phyloP scores from a whole-genome alignment of 495 filamentous ascomycete genomes.

The Podospora conica region DNA sequence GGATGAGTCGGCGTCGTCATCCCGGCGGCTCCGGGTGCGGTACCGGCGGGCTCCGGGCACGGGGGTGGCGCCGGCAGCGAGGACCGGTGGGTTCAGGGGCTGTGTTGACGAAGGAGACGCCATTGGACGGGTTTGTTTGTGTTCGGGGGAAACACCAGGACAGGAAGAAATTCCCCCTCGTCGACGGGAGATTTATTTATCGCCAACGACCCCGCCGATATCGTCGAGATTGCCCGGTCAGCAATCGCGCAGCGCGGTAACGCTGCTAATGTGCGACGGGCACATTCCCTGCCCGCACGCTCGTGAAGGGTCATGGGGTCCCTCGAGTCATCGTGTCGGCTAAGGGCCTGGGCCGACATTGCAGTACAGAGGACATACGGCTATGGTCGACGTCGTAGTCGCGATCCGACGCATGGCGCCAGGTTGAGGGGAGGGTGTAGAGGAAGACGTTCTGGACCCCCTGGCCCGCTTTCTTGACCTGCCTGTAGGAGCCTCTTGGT shows the following conservation, averaged over 20 bases:
- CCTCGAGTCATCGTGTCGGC: background rate
- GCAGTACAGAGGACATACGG: background rate
- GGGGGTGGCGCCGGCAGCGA: background rate
- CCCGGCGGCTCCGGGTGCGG: background rate
- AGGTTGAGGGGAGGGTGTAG: background rate
- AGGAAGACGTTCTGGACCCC: background rate
- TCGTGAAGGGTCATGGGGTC: background rate
- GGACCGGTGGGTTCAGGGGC: background rate
- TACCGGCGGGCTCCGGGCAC: background rate
- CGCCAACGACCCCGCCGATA: background rate
- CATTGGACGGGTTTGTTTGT: constrained; percentile 1
- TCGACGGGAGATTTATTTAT: background rate
- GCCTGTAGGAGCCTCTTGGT: background rate
- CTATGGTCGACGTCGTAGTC: background rate
- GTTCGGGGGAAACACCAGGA: background rate
- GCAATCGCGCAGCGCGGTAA: background rate
- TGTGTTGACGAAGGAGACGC: background rate
- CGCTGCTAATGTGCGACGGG: background rate
- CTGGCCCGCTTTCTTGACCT: background rate
- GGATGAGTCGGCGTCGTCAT: background rate
- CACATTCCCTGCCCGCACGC: too few relatives aligned
- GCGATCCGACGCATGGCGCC: background rate
- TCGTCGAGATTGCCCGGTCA: background rate
- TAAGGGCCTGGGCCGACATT: background rate
- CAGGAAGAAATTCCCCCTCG: background rate